A percentile compares a stretch with the other conserved stretches of the same genome.
Conservation (phyloP, 345 rosid species). For the Ricinus communis region DNA sequence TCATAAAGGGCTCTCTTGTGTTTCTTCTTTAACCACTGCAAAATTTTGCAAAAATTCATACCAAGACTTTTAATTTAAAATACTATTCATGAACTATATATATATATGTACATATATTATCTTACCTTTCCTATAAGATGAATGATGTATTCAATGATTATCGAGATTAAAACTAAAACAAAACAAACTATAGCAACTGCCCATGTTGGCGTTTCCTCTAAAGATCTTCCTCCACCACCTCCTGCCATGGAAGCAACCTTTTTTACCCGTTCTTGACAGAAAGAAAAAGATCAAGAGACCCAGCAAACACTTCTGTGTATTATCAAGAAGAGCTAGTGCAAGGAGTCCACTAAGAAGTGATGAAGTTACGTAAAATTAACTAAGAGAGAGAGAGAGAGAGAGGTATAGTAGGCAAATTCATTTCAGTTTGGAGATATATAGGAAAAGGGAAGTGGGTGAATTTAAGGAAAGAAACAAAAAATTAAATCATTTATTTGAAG, state of each 20-base stretch:
- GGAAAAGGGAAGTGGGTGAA: not conserved
- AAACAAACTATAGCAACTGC: constrained; percentile 68
- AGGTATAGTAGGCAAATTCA: not conserved
- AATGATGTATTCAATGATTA: constrained; percentile 51
- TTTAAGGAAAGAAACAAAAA: not conserved
- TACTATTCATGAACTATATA: not conserved
- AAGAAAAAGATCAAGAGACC: not conserved
- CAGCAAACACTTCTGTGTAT: too few relatives aligned
- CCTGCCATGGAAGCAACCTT: constrained; percentile 41
- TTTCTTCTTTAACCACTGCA: constrained; percentile 29
- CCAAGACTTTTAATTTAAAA: not conserved
- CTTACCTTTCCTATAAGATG: constrained; percentile 60
- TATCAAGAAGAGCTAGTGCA: too few relatives aligned
- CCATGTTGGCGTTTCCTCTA: constrained; percentile 72
- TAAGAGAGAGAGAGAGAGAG: not conserved
- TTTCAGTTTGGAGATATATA: not conserved
- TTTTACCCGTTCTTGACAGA: not conserved
- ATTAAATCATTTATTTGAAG: too few relatives aligned
- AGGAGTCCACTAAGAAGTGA: not conserved
- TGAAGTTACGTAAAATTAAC: not conserved
- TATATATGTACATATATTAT: not conserved
- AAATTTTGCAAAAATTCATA: too few relatives aligned
- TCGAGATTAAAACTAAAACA: constrained; percentile 47
- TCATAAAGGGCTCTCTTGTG: constrained; percentile 29
- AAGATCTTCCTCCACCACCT: constrained; percentile 41